These are phyloP conservation scores for Rhizomucor pusillus DNA, from an alignment of 371 early-diverging fungal species.

Conservation along the genomic window DNA sequence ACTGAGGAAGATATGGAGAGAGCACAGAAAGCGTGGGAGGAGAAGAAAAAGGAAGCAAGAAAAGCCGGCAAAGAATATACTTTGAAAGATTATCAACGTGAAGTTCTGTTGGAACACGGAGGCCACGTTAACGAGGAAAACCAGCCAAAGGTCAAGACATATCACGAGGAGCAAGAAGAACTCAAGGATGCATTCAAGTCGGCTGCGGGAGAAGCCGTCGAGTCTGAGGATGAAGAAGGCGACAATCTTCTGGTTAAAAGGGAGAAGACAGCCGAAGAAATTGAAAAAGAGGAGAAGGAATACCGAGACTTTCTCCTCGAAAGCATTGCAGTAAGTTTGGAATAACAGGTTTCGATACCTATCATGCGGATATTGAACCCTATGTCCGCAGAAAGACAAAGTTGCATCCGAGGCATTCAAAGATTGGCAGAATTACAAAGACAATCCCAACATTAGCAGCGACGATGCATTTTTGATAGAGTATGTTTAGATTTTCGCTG, in stretches of 20 bases:
- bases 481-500: too few relatives aligned
- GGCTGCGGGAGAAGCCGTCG: slow-evolving; percentile 1
- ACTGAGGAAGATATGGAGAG: slow-evolving; percentile 59
- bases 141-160: slow-evolving; percentile 47
- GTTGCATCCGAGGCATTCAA: slow-evolving; percentile 52
- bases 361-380: neutral
- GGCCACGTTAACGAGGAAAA: slow-evolving; percentile 61
- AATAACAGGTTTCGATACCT: too few relatives aligned
- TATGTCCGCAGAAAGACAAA: slow-evolving; percentile 32
- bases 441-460: slow-evolving; percentile 45
- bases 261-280: slow-evolving; percentile 68
- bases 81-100: slow-evolving; percentile 78
- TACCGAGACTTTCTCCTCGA: slow-evolving; percentile 82
- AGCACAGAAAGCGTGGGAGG: slow-evolving; percentile 56
- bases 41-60: slow-evolving; percentile 52
- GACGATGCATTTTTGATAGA: slow-evolving; percentile 91
- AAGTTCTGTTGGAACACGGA: slow-evolving; percentile 68
- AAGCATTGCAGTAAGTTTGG: slow-evolving; percentile 64
- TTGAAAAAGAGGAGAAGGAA: slow-evolving; percentile 73
- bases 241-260: slow-evolving; percentile 73
- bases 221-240: slow-evolving; percentile 26
- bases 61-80: slow-evolving; percentile 51
- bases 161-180: slow-evolving; percentile 82
- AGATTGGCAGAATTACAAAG: slow-evolving; percentile 63
- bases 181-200: slow-evolving; percentile 71